Evolutionary conservation across 441 rosid genomes (phyloP), one percentile per base, ranked within the genome.

Genomic region (Syzygium malaccense): DNA sequence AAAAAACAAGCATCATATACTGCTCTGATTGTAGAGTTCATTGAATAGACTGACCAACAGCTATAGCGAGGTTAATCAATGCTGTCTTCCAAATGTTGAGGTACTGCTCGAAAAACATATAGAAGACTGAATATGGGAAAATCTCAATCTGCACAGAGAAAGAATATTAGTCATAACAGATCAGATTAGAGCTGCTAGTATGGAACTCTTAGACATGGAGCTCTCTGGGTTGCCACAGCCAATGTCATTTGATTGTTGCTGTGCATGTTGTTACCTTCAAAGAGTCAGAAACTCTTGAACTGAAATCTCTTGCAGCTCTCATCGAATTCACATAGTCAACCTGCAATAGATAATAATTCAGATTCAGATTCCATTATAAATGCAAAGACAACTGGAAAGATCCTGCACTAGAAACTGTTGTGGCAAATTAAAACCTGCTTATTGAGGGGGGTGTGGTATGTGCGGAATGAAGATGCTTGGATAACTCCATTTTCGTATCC

Each of bases 21-120:
- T n/a, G 85, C 51, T 84, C 30, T 32, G 20, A 48, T 20, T 66
- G 80, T 45, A 86, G 75, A 86, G 41, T 64, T 14, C 56, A 23
- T 75, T 49, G 87, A 88, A 87, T 84, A 88, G 90, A 96, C 98
- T 57, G 87, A 98, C 99, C 98, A 66, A 98, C 94, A 84, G 99
- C 99, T 89, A 98, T 96, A 54, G 99, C 95, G 88, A 98, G 97
- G 94, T 95, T 97, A 93, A 96, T 94, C 92, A 98, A 88, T 79
- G 99, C 99, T 25, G 96, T 97, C 94, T 86, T 98, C 99, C 99
- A 98, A 92, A 98, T 98, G 91, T 96, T 94, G 90, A 98, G 99
- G 91, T 98, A 98, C 92, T 98, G 99, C 93, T 98, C 99, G 88
- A 98, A 98, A 93, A 95, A 98, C 98, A 98, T 98, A 91, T 98